A percentile compares a stretch with the other conserved stretches of the same genome.
phyloP scores from a whole-genome alignment of 2,329 filamentous ascomycete species.

The Penicillium aurantiogriseum region DNA sequence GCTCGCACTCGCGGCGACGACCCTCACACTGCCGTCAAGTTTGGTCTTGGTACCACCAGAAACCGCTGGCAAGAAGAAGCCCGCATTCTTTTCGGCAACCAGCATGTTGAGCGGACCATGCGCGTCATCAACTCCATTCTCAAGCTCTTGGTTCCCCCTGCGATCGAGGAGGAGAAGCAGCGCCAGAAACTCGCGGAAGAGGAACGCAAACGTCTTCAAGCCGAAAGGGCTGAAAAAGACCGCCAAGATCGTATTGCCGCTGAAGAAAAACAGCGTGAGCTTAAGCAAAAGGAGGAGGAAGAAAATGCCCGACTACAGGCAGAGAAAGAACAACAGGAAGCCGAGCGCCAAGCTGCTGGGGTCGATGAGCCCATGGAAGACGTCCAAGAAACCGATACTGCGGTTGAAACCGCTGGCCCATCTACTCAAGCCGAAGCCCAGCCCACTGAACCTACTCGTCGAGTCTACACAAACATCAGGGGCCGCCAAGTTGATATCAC shows the following conservation, averaged over 20 bases:
- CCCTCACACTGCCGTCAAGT: constrained; percentile 69
- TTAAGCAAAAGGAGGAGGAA: constrained; percentile 65
- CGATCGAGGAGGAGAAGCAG: constrained; percentile 76
- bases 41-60: constrained; percentile 68
- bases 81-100: constrained; percentile 74
- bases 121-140: constrained; percentile 68
- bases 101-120: constrained; percentile 66
- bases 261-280: constrained; percentile 71
- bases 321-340: constrained; percentile 63
- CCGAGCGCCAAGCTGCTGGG: constrained; percentile 34
- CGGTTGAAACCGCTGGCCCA: constrained; percentile 32
- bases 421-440: constrained; percentile 45
- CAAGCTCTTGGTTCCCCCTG: constrained; percentile 74
- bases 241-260: constrained; percentile 62
- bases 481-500: constrained; percentile 91
- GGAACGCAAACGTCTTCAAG: constrained; percentile 58
- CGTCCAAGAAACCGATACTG: constrained; percentile 57
- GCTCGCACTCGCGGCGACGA: constrained; percentile 44
- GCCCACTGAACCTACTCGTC: constrained; percentile 51
- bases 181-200: constrained; percentile 60
- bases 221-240: constrained; percentile 60
- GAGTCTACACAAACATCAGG: constrained; percentile 78
- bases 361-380: constrained; percentile 71
- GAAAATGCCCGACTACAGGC: constrained; percentile 61
- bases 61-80: constrained; percentile 88